These are phyloP conservation scores for Santalum album DNA, from an alignment of 164 flowering plant species.

Conservation along the genomic window DNA sequence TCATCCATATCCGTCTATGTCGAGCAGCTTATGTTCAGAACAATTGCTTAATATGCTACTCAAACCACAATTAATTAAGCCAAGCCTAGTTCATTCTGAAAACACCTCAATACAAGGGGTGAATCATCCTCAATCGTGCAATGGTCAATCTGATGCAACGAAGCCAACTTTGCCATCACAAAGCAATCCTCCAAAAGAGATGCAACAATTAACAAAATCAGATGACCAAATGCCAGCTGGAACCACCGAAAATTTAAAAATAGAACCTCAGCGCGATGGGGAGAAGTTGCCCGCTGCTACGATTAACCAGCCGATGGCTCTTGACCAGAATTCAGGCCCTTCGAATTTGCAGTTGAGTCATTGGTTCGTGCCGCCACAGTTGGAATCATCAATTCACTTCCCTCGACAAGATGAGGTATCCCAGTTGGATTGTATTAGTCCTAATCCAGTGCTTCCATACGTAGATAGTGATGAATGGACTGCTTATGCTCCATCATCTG, in stretches of 20 bases:
- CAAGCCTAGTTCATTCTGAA: no score
- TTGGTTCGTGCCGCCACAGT: constrained; percentile 24
- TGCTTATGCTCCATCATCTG: no score
- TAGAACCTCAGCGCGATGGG: no score
- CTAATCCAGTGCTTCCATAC: constrained; percentile 33
- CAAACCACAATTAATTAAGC: constrained; percentile 56
- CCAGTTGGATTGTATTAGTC: constrained; percentile 26
- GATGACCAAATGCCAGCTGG: constrained; percentile 17
- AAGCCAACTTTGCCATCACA: constrained; percentile 18
- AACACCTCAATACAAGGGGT: constrained; percentile 24
- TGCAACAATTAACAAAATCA: constrained; percentile 11
- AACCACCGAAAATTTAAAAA: constrained; percentile 18
- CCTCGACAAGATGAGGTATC: constrained; percentile 26
- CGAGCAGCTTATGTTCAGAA: constrained; percentile 46
- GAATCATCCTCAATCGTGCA: constrained; percentile 15
- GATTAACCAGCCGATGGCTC: no score
- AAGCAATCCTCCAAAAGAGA: constrained; percentile 12
- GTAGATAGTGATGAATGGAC: no score
- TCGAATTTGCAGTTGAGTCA: no score
- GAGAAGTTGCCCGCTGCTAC: no score
- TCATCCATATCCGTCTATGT: constrained; percentile 27
- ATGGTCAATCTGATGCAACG: constrained; percentile 12
- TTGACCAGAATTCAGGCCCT: no score
- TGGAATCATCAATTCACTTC: constrained; percentile 24
- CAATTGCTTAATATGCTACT: constrained; percentile 55